These are phyloP conservation scores for Macrophomina tecta DNA, from an alignment of 2,329 filamentous ascomycete genomes.

Conservation along the genomic window DNA sequence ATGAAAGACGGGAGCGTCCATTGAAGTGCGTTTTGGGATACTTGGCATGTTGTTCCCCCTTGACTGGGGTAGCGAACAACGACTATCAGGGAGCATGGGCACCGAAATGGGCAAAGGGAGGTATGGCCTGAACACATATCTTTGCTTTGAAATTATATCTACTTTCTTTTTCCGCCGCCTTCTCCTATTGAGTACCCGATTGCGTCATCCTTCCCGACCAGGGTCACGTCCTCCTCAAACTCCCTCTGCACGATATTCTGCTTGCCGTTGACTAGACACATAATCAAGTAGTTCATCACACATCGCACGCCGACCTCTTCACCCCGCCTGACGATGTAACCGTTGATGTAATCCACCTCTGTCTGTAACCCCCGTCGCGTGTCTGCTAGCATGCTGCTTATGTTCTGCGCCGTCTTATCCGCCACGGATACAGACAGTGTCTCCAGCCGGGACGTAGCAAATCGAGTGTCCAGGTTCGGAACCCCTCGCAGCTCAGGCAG, in stretches of 20 bases:
- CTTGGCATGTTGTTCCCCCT: too few species aligned
- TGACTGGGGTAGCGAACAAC: too few species aligned
- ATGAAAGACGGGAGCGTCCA: too few species aligned
- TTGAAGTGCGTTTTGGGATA: too few species aligned
- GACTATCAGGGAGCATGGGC: too few species aligned
- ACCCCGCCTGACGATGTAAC: slow-evolving; percentile 80
- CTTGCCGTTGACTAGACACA: slow-evolving; percentile 76
- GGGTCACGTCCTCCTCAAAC: slow-evolving; percentile 47
- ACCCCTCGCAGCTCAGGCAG: slow-evolving; percentile 75
- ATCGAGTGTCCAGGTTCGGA: slow-evolving; percentile 64
- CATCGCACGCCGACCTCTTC: slow-evolving; percentile 74
- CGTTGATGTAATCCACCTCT: slow-evolving; percentile 85
- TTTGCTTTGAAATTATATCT: neutral
- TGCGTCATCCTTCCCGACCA: slow-evolving; percentile 14
- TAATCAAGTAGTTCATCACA: slow-evolving; percentile 74
- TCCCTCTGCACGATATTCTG: slow-evolving; percentile 53
- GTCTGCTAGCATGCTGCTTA: slow-evolving; percentile 72
- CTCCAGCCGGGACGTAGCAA: slow-evolving; percentile 66
- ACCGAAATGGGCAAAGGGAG: too few species aligned
- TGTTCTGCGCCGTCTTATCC: slow-evolving; percentile 60
- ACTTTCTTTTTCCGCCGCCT: slow-evolving; percentile 9
- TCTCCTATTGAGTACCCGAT: slow-evolving; percentile 15
- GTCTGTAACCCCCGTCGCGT: slow-evolving; percentile 67
- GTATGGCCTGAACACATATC: too few species aligned
- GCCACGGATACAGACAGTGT: slow-evolving; percentile 63